Evolutionary conservation across 805 yeast species (phyloP), one percentile per base, ranked within the genome.

Genomic region (Candida pini): DNA sequence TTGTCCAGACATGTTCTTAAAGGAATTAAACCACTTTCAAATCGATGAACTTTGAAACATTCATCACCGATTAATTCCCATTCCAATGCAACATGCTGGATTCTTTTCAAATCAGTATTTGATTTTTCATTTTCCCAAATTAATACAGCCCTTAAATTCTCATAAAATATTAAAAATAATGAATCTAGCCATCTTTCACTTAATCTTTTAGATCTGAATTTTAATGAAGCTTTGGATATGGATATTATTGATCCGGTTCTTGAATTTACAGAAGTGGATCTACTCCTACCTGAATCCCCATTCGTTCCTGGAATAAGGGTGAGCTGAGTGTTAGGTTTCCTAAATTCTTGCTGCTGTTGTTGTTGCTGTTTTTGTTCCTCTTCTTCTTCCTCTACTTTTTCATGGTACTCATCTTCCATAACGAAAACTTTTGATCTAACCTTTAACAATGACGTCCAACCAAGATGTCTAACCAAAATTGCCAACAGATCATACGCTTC

Each of bases 371-470:
- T 43, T 18, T 36, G 36, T 31, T 32, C 32, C 7, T 45, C 28
- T 15, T 43, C 33, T 31, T 47, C 47, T 15, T 36, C 39, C 20
- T 44, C 40, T 15, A 44, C 36, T n/a, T 43, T 35, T 28, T 48
- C 49, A 31, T 55, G 44, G 46, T 77, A 76, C 51, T 83, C 90
- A 26, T 72, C 76, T 49, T 78, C 85, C 88, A 90, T 90, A 8
- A 86, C 76, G 59, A 90, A 90, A 1, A 83, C 78, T 14, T 68
- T 62, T 1, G 88, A 76, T 39, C 96, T 74, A 25, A 79, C 51
- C 37, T 66, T 64, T 44, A 89, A 66, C 23, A 87, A 57, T 23
- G 70, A 73, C 46, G 85, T 86, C 98, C 98, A 90, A 4, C 96
- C 96, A 26, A 79, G 64, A 17, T 68, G 60, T 14, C 79, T 70